Conservation (phyloP, 805 yeast genomes). For the Schwanniomyces vanrijiae region DNA sequence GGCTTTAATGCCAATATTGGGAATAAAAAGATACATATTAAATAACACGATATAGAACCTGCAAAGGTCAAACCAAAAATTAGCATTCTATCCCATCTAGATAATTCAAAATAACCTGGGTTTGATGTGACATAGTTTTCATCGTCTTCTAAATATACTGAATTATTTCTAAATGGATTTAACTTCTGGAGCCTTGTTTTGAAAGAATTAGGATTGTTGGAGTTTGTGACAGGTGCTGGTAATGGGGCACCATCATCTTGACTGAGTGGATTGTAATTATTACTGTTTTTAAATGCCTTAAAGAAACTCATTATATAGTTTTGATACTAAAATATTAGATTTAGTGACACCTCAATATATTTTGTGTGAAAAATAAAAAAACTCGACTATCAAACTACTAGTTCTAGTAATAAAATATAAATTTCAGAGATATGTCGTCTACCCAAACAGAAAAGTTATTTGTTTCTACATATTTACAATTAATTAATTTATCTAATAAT, state of each 20-base stretch:
- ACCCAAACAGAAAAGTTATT: constrained; percentile 43
- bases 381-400: neutral
- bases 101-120: constrained; percentile 43
- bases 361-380: neutral
- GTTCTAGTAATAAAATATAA: neutral
- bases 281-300: constrained; percentile 25
- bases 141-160: constrained; percentile 42
- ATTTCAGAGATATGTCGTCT: neutral
- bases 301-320: constrained; percentile 38
- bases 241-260: constrained; percentile 35
- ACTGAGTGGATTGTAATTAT: constrained; percentile 28
- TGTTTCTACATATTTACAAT: constrained; percentile 47
- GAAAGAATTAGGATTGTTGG: constrained; percentile 20
- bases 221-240: constrained; percentile 40
- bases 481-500: constrained; percentile 45
- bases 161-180: constrained; percentile 39
- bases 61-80: constrained; percentile 45
- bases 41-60: constrained; percentile 40
- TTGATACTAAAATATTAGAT: neutral
- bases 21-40: constrained; percentile 43
- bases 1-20: constrained; percentile 44
- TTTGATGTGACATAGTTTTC: constrained; percentile 43
- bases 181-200: constrained; percentile 30
- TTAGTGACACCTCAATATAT: constrained; percentile 1
- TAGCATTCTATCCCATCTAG: constrained; percentile 48